Evolutionary conservation across 2,329 filamentous ascomycete genomes (phyloP).

Genomic region (Claviceps pazoutovae): DNA sequence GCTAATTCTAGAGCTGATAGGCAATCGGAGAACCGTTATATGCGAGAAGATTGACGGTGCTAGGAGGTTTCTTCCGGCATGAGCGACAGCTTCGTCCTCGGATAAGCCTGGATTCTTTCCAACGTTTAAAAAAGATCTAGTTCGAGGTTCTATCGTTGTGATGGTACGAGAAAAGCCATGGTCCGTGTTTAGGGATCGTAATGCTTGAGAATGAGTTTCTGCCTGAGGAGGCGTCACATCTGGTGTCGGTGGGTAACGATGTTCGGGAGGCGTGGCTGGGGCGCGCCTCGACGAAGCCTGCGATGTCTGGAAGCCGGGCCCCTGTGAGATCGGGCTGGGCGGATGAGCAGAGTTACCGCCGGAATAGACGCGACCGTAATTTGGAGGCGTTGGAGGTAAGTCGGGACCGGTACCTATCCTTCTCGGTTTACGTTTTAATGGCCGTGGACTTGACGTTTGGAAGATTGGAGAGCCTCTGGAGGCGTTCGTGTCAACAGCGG

Average conservation of each 20-base stretch:
- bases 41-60: constrained; percentile 29
- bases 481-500: constrained; percentile 15
- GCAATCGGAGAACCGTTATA: constrained; percentile 27
- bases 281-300: constrained; percentile 24
- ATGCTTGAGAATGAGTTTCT: constrained; percentile 26
- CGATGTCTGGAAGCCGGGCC: constrained; percentile 24
- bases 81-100: constrained; percentile 38
- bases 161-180: constrained; percentile 38
- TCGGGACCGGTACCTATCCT: constrained; percentile 32
- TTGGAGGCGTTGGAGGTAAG: constrained; percentile 49
- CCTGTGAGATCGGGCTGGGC: constrained; percentile 27
- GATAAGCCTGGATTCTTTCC: constrained; percentile 50
- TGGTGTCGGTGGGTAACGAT: constrained; percentile 57
- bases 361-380: constrained; percentile 44
- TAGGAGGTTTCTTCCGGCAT: constrained; percentile 26
- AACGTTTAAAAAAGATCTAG: constrained; percentile 61
- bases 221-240: constrained; percentile 58
- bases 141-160: constrained; percentile 43
- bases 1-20: constrained; percentile 11
- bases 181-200: constrained; percentile 34
- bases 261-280: constrained; percentile 48
- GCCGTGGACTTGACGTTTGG: constrained; percentile 21
- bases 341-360: constrained; percentile 31
- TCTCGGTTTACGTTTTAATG: constrained; percentile 27
- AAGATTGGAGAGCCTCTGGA: background rate